Evolutionary conservation across 805 yeast species (phyloP).

Genomic region (Myxozyma melibiosi): DNA sequence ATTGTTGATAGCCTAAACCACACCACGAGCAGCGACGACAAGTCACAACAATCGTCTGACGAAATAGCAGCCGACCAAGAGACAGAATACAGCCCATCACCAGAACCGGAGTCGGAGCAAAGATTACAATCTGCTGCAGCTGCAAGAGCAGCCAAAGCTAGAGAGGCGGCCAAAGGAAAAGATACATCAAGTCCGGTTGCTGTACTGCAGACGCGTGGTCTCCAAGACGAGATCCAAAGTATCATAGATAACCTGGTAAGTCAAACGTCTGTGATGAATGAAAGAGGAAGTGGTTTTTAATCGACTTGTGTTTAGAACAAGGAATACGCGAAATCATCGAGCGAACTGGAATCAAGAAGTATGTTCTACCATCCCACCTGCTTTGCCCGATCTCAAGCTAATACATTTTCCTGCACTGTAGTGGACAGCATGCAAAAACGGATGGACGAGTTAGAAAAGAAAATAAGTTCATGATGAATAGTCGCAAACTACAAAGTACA

Average conservation of each 20-base stretch:
- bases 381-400: too few species aligned
- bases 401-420: background rate
- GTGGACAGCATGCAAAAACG: conserved; percentile 24
- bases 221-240: conserved; percentile 21
- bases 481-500: background rate
- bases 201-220: conserved; percentile 16
- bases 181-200: conserved; percentile 26
- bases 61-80: background rate
- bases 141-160: conserved; percentile 21
- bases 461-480: background rate
- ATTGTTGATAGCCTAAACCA: background rate
- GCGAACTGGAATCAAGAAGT: conserved; percentile 22
- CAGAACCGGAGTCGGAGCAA: background rate
- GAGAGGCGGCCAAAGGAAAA: conserved; percentile 11
- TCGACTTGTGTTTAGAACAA: background rate
- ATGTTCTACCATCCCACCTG: background rate
- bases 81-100: background rate
- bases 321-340: conserved; percentile 8
- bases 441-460: conserved; percentile 23
- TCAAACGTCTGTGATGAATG: too few species aligned
- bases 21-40: background rate
- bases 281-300: too few species aligned
- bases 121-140: conserved; percentile 10
- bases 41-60: too few species aligned
- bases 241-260: conserved; percentile 20